phyloP scores from a whole-genome alignment of 2,329 filamentous ascomycete species.

The Beauveria caledonica region DNA sequence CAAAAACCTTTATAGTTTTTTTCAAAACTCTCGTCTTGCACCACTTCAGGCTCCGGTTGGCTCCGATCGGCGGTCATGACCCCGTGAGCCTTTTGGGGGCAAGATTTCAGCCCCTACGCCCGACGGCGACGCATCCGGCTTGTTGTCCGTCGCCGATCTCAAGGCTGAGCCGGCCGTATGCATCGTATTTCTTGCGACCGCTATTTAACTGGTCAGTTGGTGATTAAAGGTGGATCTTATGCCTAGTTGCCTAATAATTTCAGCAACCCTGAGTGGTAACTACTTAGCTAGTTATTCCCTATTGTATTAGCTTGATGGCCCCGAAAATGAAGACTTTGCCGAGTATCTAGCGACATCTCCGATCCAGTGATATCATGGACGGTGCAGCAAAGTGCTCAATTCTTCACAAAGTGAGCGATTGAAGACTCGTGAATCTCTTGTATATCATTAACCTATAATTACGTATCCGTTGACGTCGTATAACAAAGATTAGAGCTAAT shows the following conservation, averaged over 20 bases:
- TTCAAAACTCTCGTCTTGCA: neutral
- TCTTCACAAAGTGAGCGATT: no score
- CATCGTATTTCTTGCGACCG: constrained; percentile 5
- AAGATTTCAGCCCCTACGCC: neutral
- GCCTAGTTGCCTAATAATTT: neutral
- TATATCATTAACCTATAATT: constrained; percentile 1
- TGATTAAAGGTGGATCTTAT: neutral
- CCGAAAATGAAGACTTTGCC: neutral
- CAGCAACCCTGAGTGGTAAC: neutral
- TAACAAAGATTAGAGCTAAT: neutral
- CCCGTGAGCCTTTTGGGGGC: neutral
- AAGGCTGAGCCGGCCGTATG: constrained; percentile 7
- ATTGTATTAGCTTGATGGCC: neutral
- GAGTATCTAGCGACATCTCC: neutral
- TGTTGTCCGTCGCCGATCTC: neutral
- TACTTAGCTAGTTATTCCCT: neutral
- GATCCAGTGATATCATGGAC: neutral
- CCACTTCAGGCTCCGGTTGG: neutral
- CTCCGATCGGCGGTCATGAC: neutral
- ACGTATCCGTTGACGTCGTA: neutral
- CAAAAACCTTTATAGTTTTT: neutral
- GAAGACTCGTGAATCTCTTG: neutral
- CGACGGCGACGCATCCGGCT: neutral
- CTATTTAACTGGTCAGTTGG: neutral
- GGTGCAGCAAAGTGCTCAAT: neutral